Evolutionary conservation across 2,329 filamentous ascomycete species (phyloP).

Genomic region (Coniella vitis): DNA sequence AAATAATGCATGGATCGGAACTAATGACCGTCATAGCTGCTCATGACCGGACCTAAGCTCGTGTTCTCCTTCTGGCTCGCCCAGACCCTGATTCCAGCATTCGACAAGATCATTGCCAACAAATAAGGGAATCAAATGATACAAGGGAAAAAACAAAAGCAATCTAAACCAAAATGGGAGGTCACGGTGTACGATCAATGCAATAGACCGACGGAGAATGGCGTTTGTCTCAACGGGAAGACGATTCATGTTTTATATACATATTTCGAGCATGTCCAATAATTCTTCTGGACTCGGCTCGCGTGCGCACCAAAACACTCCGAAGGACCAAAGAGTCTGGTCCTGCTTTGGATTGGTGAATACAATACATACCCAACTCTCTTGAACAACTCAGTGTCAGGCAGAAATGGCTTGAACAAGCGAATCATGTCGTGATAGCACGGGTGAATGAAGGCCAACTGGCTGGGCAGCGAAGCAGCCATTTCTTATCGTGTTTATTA

Average conservation of each 20-base stretch:
- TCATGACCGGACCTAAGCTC: slow-evolving; percentile 98
- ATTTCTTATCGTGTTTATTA: not conserved
- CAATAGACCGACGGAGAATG: slow-evolving; percentile 12
- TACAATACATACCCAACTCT: slow-evolving; percentile 17
- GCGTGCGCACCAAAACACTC: not conserved
- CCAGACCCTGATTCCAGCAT: slow-evolving; percentile 93
- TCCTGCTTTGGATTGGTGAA: slow-evolving; percentile 1
- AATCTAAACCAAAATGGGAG: not conserved
- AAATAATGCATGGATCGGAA: too few species aligned
- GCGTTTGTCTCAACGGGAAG: slow-evolving; percentile 8
- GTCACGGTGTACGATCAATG: slow-evolving; percentile 10
- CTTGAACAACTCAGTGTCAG: not conserved
- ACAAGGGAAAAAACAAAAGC: not conserved
- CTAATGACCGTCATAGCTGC: slow-evolving; percentile 46
- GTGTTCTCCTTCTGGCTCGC: slow-evolving; percentile 99
- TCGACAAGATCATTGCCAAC: slow-evolving; percentile 47
- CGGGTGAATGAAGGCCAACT: too few species aligned
- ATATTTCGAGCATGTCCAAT: slow-evolving; percentile 3
- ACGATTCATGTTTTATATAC: not conserved
- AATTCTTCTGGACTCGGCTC: slow-evolving; percentile 1
- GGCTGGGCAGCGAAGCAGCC: too few species aligned
- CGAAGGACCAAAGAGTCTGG: not conserved
- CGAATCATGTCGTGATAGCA: too few species aligned
- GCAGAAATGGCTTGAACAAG: too few species aligned
- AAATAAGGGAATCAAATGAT: not conserved